Conservation (phyloP, 2,329 filamentous ascomycete species). For the Cladobotryum protrusum region DNA sequence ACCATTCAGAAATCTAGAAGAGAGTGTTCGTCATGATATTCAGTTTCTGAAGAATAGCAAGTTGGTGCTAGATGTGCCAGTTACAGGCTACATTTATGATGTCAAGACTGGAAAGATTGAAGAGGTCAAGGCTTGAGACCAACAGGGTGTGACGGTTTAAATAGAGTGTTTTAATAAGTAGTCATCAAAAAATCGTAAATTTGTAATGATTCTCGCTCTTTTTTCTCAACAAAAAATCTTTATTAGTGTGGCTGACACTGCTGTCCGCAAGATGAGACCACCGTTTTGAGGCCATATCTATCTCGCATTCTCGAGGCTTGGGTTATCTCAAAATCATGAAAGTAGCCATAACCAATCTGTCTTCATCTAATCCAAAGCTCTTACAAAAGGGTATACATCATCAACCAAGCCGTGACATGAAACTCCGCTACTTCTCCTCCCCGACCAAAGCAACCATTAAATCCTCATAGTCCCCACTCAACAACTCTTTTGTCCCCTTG, state of each 20-base stretch:
- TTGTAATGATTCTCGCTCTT: too few relatives aligned
- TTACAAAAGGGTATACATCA: not conserved
- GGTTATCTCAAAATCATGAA: slow-evolving; percentile 10
- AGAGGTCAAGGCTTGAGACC: slow-evolving; percentile 16
- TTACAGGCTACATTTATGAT: slow-evolving; percentile 74
- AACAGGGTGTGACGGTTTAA: too few relatives aligned
- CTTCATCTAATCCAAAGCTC: too few relatives aligned
- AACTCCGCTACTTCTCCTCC: slow-evolving; percentile 14
- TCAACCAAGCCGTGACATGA: not conserved
- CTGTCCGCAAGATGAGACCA: too few relatives aligned
- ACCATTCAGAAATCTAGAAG: slow-evolving; percentile 57
- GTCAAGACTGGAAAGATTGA: slow-evolving; percentile 61
- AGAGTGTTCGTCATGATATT: slow-evolving; percentile 62
- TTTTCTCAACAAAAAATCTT: too few relatives aligned
- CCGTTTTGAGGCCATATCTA: too few relatives aligned
- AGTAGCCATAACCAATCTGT: too few relatives aligned
- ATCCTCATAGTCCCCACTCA: slow-evolving; percentile 20
- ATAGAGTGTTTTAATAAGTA: too few relatives aligned
- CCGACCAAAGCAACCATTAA: slow-evolving; percentile 19
- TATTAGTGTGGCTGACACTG: too few relatives aligned
- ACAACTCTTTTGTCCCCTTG: slow-evolving; percentile 14
- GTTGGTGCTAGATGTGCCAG: slow-evolving; percentile 53
- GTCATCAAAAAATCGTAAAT: too few relatives aligned
- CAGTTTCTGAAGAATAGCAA: slow-evolving; percentile 52
- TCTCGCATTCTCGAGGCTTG: too few relatives aligned